Evolutionary conservation across 2,329 filamentous ascomycete genomes (phyloP), one percentile per base, ranked within the genome.

Genomic region (Talaromyces sp.): DNA sequence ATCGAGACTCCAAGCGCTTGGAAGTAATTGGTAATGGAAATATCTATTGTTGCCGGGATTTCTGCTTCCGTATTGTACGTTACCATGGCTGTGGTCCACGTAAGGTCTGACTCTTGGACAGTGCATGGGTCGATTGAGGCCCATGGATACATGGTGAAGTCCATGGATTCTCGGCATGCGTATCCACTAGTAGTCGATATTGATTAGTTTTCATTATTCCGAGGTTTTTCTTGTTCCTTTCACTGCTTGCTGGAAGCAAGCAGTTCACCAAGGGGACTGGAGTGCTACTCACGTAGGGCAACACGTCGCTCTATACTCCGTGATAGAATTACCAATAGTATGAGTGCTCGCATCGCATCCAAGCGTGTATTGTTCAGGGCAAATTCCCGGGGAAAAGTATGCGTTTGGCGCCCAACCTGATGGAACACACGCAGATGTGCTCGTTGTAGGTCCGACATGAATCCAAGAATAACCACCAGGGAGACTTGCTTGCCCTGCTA

Each of bases 1-100:
- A 59, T 59, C 31, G 48, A 43, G 21, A 59, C 12, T 19, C 57
- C 57, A 9, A 55, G 52, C 19, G 57, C 57, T 12, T 59, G 32
- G 31, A 14, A 59, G 31, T 48, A 38, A 29, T 43, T 32, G 21
- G n/a, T 21, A 9, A 11, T 10, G 17, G 12, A 6, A 8, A 43
- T 19, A 10, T 41, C 55, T 29, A 48, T 5, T 31, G 55, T 32
- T 21, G 27, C 24, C 6, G 32, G n/a, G 1, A 3, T 3, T 31
- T 35, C 24, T 17, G 35, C 24, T 19, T 27, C 19, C 3, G 57
- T 27, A 21, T 43, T 55, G 48, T 52, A 52, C 14, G 48, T 52
- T 12, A 52, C 48, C 10, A 52, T 29, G 10, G 21, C 48, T 6
- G 17, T 29, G 11, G 48, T 52, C 48, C 12, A 29, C 7, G 48